Percentiles rank a stretch among this genome's conserved stretches.
Evolutionary conservation across 164 flowering plant genomes (phyloP).

Genomic region (Aristolochia californica): DNA sequence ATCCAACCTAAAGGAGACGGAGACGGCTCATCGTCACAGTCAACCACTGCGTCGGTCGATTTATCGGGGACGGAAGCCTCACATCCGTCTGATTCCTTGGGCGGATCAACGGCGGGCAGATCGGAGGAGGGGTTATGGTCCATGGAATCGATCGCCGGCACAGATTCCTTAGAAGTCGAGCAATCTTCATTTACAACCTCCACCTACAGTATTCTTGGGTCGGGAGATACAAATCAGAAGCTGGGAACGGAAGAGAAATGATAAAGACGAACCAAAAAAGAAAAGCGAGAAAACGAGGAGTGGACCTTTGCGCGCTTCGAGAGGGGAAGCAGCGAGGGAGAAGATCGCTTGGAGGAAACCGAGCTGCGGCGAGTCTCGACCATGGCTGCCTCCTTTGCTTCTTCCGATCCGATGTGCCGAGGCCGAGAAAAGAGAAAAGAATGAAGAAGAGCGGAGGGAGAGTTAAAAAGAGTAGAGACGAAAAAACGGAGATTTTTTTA

Average conservation of each 20-base stretch:
- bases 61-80: constrained; percentile 18
- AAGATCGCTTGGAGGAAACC: constrained; percentile 48
- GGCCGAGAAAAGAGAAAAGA: constrained; percentile 2
- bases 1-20: constrained; percentile 23
- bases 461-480: not conserved
- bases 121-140: constrained; percentile 18
- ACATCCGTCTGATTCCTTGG: constrained; percentile 20
- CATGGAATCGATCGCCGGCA: not conserved
- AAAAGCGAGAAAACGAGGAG: no score
- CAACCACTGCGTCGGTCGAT: constrained; percentile 19
- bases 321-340: constrained; percentile 21
- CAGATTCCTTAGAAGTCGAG: not conserved
- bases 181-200: not conserved
- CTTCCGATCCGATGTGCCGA: constrained; percentile 3
- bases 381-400: constrained; percentile 39
- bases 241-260: not conserved
- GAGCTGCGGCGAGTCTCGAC: constrained; percentile 79
- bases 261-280: not conserved
- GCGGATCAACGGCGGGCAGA: constrained; percentile 20
- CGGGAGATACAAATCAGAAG: no score
- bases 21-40: constrained; percentile 23
- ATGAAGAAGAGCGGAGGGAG: no score
- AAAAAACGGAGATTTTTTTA: not conserved
- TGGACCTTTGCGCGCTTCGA: constrained; percentile 58
- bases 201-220: not conserved